These are phyloP conservation scores for Oryza rufipogon DNA, from an alignment of 176 grass and related monocot species.

Conservation along the genomic window DNA sequence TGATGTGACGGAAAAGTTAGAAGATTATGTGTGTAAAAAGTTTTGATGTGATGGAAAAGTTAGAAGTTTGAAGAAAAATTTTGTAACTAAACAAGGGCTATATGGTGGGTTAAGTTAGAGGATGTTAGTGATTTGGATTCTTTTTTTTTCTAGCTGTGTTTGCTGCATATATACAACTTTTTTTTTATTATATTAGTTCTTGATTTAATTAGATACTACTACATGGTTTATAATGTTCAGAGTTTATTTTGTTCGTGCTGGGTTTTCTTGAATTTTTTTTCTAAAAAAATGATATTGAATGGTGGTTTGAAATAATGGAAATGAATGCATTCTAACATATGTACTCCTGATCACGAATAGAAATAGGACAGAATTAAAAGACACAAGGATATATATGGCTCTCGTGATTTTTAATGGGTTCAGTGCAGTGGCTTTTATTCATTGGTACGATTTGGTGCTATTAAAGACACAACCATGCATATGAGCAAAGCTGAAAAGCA, in stretches of 20 bases:
- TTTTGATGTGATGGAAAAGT: too few relatives aligned
- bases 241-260: background rate
- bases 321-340: background rate
- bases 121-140: too few relatives aligned
- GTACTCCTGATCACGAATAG: background rate
- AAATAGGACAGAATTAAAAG: background rate
- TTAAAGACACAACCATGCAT: background rate
- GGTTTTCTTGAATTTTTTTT: background rate
- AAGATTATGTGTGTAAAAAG: too few relatives aligned
- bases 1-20: too few relatives aligned
- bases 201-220: background rate
- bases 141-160: too few relatives aligned
- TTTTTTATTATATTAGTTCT: too few relatives aligned
- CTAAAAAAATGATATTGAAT: background rate
- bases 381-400: too few relatives aligned
- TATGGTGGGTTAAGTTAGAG: too few relatives aligned
- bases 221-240: background rate
- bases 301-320: background rate
- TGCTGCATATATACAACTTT: too few relatives aligned
- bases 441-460: conserved; percentile 3
- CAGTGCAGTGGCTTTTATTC: background rate
- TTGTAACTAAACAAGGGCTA: too few relatives aligned
- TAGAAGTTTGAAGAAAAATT: too few relatives aligned
- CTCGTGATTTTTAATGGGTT: background rate
- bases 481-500: background rate